phyloP scores from a whole-genome alignment of 148 eudicot genomes.

The Tetragonia tetragonoides region DNA sequence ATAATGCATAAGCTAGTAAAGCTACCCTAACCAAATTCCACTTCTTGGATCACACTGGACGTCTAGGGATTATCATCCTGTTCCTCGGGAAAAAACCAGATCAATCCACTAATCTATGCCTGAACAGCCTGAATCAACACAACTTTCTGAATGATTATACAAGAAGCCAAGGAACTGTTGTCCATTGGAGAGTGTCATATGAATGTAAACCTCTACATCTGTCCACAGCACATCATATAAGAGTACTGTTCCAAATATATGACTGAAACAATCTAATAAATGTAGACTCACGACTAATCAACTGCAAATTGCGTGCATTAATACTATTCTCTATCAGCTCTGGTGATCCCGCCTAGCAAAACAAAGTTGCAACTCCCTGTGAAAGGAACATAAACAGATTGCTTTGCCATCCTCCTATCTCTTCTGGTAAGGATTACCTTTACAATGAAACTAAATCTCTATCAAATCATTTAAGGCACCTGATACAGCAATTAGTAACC shows the following conservation, averaged over 20 bases:
- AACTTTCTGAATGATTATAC: background rate
- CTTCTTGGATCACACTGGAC: background rate
- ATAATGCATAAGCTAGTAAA: background rate
- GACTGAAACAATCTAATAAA: background rate
- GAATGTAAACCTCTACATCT: background rate
- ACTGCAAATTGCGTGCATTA: background rate
- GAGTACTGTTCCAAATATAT: background rate
- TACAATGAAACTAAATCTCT: background rate
- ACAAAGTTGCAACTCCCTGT: background rate
- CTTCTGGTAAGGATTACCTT: background rate
- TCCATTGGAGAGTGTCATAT: background rate
- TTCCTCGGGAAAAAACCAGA: background rate
- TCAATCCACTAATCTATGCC: background rate
- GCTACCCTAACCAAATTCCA: background rate
- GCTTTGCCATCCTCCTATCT: background rate
- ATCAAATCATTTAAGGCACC: background rate
- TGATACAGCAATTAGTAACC: no score
- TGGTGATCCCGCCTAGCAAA: background rate
- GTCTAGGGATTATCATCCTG: background rate
- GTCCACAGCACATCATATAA: background rate
- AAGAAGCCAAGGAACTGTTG: background rate
- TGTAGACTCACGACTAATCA: background rate
- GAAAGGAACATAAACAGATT: background rate
- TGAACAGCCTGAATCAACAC: background rate
- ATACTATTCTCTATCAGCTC: no score